These are phyloP conservation scores for Dictyostelium capitatum DNA, from an alignment of 78 protist genomes.

Conservation along the genomic window DNA sequence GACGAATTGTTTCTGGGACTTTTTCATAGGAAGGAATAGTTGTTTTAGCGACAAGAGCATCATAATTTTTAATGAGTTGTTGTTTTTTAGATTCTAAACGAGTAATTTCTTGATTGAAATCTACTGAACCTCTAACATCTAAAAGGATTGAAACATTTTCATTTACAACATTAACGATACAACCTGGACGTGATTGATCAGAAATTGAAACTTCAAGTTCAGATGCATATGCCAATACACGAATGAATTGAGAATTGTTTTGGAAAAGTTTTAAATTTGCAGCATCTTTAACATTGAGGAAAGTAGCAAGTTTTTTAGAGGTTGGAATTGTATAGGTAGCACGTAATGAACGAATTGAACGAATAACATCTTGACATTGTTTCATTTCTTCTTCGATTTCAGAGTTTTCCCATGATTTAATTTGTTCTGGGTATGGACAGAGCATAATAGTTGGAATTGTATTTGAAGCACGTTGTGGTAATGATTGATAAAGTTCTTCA, in stretches of 20 bases:
- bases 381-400: conserved; percentile 67
- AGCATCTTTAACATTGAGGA: conserved; percentile 32
- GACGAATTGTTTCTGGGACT: conserved; percentile 53
- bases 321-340: conserved; percentile 29
- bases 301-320: conserved; percentile 33
- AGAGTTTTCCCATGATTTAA: conserved; percentile 31
- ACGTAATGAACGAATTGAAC: conserved; percentile 73
- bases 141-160: conserved; percentile 37
- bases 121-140: conserved; percentile 43
- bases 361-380: conserved; percentile 51
- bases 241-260: conserved; percentile 23
- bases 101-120: conserved; percentile 34
- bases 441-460: conserved; percentile 79
- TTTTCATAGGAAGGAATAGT: conserved; percentile 49
- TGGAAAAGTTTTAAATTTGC: neutral
- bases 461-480: conserved; percentile 85
- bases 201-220: neutral
- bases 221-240: conserved; percentile 29
- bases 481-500: conserved; percentile 96
- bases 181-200: conserved; percentile 28
- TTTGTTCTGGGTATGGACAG: conserved; percentile 78
- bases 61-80: neutral
- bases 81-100: conserved; percentile 28
- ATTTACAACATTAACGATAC: conserved; percentile 23
- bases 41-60: conserved; percentile 28